Evolutionary conservation across 495 filamentous ascomycete genomes (phyloP).

Genomic region (Gamarada debralockiae): DNA sequence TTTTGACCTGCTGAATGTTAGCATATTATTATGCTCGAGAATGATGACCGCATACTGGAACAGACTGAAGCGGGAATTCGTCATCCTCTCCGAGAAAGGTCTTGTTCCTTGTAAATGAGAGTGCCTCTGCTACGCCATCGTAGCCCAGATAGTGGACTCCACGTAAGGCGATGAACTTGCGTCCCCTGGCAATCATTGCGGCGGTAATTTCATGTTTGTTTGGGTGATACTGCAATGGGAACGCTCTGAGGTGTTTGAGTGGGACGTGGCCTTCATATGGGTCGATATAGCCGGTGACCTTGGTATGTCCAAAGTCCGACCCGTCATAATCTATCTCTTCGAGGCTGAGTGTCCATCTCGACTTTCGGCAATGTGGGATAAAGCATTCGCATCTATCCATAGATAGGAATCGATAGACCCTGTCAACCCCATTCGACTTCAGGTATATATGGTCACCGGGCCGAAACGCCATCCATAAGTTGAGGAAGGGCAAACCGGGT

Average conservation of each 20-base stretch:
- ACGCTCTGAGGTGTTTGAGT: conserved; percentile 68
- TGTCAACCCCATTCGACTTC: neutral
- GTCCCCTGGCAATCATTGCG: conserved; percentile 73
- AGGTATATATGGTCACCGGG: too few species aligned
- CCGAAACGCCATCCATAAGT: too few species aligned
- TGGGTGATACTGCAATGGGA: conserved; percentile 77
- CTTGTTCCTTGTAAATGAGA: neutral
- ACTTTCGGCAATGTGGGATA: too few species aligned
- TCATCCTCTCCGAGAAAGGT: conserved; percentile 2
- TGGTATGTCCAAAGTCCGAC: neutral
- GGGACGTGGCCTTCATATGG: conserved; percentile 73
- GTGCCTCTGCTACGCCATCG: neutral
- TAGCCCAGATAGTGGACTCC: conserved; percentile 71
- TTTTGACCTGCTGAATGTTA: conserved; percentile 77
- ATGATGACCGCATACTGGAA: neutral
- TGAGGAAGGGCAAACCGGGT: too few species aligned
- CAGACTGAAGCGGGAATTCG: conserved; percentile 4
- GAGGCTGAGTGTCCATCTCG: neutral
- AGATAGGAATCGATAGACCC: neutral
- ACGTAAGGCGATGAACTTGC: conserved; percentile 68
- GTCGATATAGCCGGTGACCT: neutral
- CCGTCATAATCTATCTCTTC: conserved; percentile 3
- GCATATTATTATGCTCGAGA: conserved; percentile 44
- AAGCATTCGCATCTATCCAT: neutral
- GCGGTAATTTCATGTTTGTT: conserved; percentile 55